Percentiles rank a stretch among this genome's conserved stretches.
Evolutionary conservation across 73 alveolate species (phyloP).

Genomic region (Paramecium primaurelia): DNA sequence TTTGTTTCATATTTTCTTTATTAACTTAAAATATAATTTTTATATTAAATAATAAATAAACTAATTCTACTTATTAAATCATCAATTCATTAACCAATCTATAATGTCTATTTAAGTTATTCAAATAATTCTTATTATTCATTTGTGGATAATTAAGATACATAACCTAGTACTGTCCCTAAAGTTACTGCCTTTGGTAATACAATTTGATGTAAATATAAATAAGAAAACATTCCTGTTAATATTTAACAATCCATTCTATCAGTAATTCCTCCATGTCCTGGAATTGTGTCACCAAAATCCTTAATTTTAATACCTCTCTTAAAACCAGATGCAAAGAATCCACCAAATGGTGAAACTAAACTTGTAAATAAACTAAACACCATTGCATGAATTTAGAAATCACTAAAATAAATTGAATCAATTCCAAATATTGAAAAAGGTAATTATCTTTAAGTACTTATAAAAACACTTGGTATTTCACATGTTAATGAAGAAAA

Average conservation of each 20-base stretch:
- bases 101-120: neutral
- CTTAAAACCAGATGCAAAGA: slow-evolving; percentile 98
- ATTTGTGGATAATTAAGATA: neutral
- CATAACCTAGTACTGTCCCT: neutral
- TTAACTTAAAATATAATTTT: neutral
- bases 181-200: slow-evolving; percentile 1
- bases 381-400: slow-evolving; percentile 80
- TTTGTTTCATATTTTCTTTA: neutral
- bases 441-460: neutral
- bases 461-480: slow-evolving; percentile 60
- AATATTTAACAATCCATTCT: slow-evolving; percentile 96
- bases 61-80: neutral
- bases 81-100: neutral
- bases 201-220: slow-evolving; percentile 30
- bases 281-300: slow-evolving; percentile 98
- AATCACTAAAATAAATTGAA: neutral
- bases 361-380: slow-evolving; percentile 89
- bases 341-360: slow-evolving; percentile 99
- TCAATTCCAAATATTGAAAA: slow-evolving; percentile 44
- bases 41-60: neutral
- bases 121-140: neutral
- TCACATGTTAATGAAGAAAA: slow-evolving; percentile 72
- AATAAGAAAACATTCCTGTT: slow-evolving; percentile 67
- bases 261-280: slow-evolving; percentile 99
- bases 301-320: slow-evolving; percentile 97